A percentile compares a stretch with the other conserved stretches of the same genome.
These are phyloP conservation scores for Panaeolus cyanescens DNA, from an alignment of 768 basidiomycete genomes.

Conservation along the genomic window DNA sequence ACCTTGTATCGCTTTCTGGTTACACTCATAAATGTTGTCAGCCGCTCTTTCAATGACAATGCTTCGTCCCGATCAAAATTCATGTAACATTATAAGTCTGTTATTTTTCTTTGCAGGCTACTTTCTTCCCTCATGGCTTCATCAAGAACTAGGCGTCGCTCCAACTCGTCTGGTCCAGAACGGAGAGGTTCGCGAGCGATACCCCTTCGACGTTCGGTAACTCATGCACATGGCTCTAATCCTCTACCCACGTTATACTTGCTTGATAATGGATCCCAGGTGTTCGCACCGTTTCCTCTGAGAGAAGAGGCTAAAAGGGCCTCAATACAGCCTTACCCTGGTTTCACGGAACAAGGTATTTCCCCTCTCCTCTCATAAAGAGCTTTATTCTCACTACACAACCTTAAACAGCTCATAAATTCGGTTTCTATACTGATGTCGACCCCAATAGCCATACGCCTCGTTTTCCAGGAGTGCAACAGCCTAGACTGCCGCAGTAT, in stretches of 20 bases:
- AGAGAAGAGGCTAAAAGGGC: background rate
- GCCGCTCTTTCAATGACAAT: background rate
- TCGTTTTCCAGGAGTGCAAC: background rate
- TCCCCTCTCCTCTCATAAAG: background rate
- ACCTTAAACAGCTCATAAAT: background rate
- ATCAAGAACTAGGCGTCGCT: background rate
- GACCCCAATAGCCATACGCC: background rate
- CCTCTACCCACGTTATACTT: background rate
- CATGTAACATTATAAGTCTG: background rate
- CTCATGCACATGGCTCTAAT: background rate
- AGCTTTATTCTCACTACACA: background rate
- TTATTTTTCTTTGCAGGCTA: background rate
- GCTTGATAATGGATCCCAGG: background rate
- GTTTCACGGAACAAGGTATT: background rate
- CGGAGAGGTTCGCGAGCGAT: background rate
- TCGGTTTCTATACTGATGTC: background rate
- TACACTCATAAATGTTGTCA: conserved; percentile 1
- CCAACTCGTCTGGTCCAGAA: conserved; percentile 1
- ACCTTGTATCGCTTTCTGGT: conserved; percentile 1
- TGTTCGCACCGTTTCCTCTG: background rate
- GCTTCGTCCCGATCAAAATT: background rate
- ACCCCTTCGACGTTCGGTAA: background rate
- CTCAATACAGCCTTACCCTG: background rate
- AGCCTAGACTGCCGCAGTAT: background rate
- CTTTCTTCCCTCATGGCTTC: background rate